Conservation (phyloP, 1,139 yeast species). For the Taiozyma sp. region DNA sequence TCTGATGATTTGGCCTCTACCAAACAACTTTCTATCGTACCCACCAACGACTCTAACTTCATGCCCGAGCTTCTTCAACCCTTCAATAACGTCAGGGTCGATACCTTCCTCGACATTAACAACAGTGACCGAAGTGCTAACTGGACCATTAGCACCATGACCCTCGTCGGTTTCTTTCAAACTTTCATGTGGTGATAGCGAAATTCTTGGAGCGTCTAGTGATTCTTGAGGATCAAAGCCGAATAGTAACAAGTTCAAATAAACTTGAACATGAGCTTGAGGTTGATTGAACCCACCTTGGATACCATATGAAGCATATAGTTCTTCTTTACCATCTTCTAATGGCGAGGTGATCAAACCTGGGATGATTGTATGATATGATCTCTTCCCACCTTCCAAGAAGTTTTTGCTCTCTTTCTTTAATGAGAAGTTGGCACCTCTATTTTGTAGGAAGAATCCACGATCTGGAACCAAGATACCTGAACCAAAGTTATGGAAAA, state of each 20-base stretch:
- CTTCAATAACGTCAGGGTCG: slow-evolving; percentile 33
- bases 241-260: slow-evolving; percentile 57
- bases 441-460: slow-evolving; percentile 70
- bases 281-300: slow-evolving; percentile 93
- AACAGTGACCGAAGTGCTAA: slow-evolving; percentile 49
- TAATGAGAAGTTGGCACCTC: slow-evolving; percentile 73
- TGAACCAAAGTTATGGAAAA: slow-evolving; percentile 67
- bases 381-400: slow-evolving; percentile 65
- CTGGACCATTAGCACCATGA: slow-evolving; percentile 64
- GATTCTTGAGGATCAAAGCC: slow-evolving; percentile 70
- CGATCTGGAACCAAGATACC: slow-evolving; percentile 57
- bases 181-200: slow-evolving; percentile 48
- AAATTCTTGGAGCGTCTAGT: slow-evolving; percentile 69
- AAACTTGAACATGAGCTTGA: slow-evolving; percentile 79
- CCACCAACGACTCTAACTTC: slow-evolving; percentile 42
- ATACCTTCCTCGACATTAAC: slow-evolving; percentile 69
- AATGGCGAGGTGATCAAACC: slow-evolving; percentile 56
- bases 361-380: slow-evolving; percentile 83
- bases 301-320: slow-evolving; percentile 72
- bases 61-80: slow-evolving; percentile 54
- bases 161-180: slow-evolving; percentile 43
- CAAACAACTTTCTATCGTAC: slow-evolving; percentile 43
- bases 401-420: slow-evolving; percentile 52
- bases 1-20: slow-evolving; percentile 72
- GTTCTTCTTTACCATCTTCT: slow-evolving; percentile 32